Evolutionary conservation across 768 basidiomycete genomes (phyloP).

Genomic region (Russula brevipes): DNA sequence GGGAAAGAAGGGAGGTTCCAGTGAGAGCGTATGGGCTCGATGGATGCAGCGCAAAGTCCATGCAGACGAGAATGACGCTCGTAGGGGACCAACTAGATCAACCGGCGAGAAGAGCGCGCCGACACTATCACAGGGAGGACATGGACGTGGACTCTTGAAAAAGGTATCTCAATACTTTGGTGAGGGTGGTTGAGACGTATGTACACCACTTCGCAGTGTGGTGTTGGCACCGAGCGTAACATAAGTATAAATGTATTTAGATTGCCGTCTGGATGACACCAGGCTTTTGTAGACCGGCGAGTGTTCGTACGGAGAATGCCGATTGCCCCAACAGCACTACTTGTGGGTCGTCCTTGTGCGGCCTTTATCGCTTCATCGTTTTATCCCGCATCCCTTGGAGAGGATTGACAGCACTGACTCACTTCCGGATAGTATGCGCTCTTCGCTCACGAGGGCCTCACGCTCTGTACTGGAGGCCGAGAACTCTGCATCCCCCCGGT

Average conservation of each 20-base stretch:
- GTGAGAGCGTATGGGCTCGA: slow-evolving; percentile 17
- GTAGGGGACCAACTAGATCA: slow-evolving; percentile 7
- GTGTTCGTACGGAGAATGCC: too few relatives aligned
- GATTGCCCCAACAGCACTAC: too few relatives aligned
- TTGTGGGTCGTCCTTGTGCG: too few relatives aligned
- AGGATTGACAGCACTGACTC: too few relatives aligned
- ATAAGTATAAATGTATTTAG: slow-evolving; percentile 2
- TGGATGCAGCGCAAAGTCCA: slow-evolving; percentile 20
- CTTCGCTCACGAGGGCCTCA: too few relatives aligned
- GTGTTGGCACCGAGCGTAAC: background rate
- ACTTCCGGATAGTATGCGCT: too few relatives aligned
- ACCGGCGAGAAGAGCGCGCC: slow-evolving; percentile 7
- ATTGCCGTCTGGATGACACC: background rate
- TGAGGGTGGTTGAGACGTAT: slow-evolving; percentile 16
- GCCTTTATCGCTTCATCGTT: too few relatives aligned
- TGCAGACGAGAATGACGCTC: slow-evolving; percentile 17
- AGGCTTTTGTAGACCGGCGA: background rate
- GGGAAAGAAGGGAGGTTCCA: slow-evolving; percentile 12
- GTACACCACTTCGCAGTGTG: background rate
- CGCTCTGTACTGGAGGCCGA: too few relatives aligned
- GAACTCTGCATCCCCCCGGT: too few relatives aligned
- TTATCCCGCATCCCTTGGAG: too few relatives aligned
- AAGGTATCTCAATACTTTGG: slow-evolving; percentile 26
- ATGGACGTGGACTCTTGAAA: slow-evolving; percentile 22
- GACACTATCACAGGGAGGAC: slow-evolving; percentile 9